Conservation (phyloP, 139 green algal genomes). For the Chlamydomonas incerta region DNA sequence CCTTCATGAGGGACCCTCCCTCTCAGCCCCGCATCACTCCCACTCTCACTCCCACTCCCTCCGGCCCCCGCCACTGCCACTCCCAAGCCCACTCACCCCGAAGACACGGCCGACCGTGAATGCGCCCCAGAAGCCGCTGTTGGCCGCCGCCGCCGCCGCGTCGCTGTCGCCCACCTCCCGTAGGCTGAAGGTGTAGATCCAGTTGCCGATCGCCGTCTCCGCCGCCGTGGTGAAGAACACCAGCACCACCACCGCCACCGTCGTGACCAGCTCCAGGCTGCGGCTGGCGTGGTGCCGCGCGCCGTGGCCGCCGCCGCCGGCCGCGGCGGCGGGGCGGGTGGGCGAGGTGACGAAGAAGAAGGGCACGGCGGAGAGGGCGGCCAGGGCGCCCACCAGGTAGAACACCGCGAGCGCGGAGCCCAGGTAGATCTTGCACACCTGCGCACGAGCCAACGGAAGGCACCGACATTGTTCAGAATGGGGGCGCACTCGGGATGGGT, state of each 20-base stretch:
- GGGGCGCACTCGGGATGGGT: no score
- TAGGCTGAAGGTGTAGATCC: constrained; percentile 52
- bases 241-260: constrained; percentile 39
- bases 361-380: constrained; percentile 38
- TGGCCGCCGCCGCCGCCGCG: constrained; percentile 42
- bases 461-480: no score
- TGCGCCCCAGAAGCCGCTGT: constrained; percentile 55
- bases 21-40: no score
- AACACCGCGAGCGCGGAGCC: constrained; percentile 50
- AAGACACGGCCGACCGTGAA: constrained; percentile 57
- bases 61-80: no score
- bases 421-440: constrained; percentile 45
- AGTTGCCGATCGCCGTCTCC: constrained; percentile 63
- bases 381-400: constrained; percentile 34
- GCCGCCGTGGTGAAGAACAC: constrained; percentile 61
- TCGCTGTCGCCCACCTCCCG: constrained; percentile 36
- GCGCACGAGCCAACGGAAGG: no score
- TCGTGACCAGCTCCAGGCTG: constrained; percentile 30
- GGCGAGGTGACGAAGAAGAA: constrained; percentile 62
- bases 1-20: no score
- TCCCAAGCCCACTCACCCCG: constrained; percentile 35
- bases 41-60: no score
- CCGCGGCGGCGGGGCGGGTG: background rate
- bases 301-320: background rate
- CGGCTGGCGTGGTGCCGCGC: constrained; percentile 26